Conservation (phyloP, 345 rosid species). For the Rubroshorea leprosula region DNA sequence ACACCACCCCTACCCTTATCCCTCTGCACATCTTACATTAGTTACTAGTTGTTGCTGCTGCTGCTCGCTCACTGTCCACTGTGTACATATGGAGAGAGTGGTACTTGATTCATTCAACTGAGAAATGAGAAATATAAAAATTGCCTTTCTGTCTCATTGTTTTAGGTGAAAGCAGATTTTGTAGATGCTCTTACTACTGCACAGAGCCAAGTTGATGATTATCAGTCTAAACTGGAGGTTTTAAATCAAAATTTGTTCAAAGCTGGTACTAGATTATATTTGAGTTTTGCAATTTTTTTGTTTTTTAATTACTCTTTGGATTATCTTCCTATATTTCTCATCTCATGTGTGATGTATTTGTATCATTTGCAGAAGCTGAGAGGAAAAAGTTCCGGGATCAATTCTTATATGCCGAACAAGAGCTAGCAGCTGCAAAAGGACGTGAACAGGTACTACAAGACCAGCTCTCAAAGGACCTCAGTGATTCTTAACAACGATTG, state of each 20-base stretch:
- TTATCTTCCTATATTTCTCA: too few relatives aligned
- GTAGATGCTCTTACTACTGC: constrained; percentile 74
- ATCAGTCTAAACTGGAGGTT: constrained; percentile 47
- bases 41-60: too few relatives aligned
- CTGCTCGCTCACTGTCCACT: too few relatives aligned
- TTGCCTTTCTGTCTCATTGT: too few relatives aligned
- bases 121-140: too few relatives aligned
- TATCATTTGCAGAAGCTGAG: constrained; percentile 51
- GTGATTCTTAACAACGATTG: constrained; percentile 59
- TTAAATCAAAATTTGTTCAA: constrained; percentile 41
- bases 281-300: too few relatives aligned
- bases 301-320: too few relatives aligned
- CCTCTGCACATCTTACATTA: too few relatives aligned
- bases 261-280: too few relatives aligned
- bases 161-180: constrained; percentile 85
- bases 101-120: too few relatives aligned
- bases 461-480: constrained; percentile 63
- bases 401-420: constrained; percentile 67
- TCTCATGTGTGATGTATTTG: constrained; percentile 12
- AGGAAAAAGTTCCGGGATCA: constrained; percentile 64
- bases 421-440: constrained; percentile 85
- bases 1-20: too few relatives aligned
- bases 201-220: constrained; percentile 65
- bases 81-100: too few relatives aligned
- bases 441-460: constrained; percentile 71